These are phyloP conservation scores for Colletotrichum sp. DNA, from an alignment of 2,329 filamentous ascomycete genomes.

Conservation along the genomic window DNA sequence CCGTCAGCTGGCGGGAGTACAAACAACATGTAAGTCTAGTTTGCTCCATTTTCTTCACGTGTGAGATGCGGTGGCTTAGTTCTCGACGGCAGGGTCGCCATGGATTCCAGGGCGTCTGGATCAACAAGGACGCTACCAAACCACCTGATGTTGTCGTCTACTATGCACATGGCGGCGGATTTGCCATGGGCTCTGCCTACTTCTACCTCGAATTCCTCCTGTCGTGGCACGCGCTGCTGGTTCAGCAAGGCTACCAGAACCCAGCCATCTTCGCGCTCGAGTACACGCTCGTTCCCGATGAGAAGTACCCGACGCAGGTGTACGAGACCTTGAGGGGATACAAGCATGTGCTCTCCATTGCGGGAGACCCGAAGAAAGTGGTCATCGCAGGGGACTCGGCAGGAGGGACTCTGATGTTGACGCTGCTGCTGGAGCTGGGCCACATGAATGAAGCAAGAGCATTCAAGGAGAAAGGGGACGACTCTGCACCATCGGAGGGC, in stretches of 20 bases:
- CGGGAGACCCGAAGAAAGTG: conserved; percentile 63
- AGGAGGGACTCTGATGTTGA: conserved; percentile 75
- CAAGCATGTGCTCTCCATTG: conserved; percentile 67
- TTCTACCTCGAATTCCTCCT: conserved; percentile 88
- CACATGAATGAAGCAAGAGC: conserved; percentile 36
- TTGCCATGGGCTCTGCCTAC: conserved; percentile 80
- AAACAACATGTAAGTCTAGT: conserved; percentile 44
- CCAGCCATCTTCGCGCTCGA: conserved; percentile 82
- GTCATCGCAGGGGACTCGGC: conserved; percentile 82
- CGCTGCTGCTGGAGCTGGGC: conserved; percentile 72
- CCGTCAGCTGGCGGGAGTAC: conserved; percentile 67
- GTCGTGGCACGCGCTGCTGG: conserved; percentile 71
- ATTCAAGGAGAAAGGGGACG: conserved; percentile 2
- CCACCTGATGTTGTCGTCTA: conserved; percentile 80
- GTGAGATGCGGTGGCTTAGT: neutral
- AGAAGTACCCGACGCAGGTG: conserved; percentile 75
- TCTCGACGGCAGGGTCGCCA: conserved; percentile 12
- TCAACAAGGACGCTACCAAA: conserved; percentile 62
- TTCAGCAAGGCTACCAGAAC: conserved; percentile 70
- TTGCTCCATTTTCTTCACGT: neutral
- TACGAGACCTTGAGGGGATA: conserved; percentile 75
- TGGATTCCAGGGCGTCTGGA: conserved; percentile 69
- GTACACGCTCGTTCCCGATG: conserved; percentile 80
- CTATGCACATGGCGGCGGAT: conserved; percentile 84
- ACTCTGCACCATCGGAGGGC: conserved; percentile 14